Conservation (phyloP, 1,284 basidiomycete species). For the Heterobasidion annosum region DNA sequence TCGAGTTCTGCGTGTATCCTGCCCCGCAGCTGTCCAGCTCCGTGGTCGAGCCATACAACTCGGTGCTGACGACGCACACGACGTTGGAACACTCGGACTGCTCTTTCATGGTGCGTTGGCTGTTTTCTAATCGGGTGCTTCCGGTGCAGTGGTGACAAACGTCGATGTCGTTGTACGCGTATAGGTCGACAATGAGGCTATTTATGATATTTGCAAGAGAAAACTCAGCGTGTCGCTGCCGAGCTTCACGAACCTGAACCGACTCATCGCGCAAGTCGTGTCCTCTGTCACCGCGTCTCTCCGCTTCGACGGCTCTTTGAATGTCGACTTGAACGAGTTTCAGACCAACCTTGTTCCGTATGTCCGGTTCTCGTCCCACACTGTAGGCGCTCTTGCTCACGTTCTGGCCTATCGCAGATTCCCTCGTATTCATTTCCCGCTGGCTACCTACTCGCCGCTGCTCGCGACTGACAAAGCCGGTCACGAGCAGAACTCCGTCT, state of each 20-base stretch:
- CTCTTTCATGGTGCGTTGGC: constrained; percentile 78
- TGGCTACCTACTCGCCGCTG: constrained; percentile 94
- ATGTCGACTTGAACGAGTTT: constrained; percentile 98
- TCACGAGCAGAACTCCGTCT: constrained; percentile 97
- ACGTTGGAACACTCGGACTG: constrained; percentile 99
- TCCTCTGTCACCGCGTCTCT: constrained; percentile 98
- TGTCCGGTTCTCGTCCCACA: constrained; percentile 21
- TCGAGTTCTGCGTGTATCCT: constrained; percentile 98
- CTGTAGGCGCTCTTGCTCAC: neutral
- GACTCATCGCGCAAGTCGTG: constrained; percentile 96
- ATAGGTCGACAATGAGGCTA: constrained; percentile 93
- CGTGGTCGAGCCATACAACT: constrained; percentile 99
- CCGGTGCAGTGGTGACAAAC: too few species aligned
- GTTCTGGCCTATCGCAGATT: constrained; percentile 40
- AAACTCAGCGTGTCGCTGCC: constrained; percentile 85
- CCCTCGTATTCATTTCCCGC: constrained; percentile 97
- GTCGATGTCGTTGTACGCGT: neutral
- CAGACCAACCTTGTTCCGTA: constrained; percentile 96
- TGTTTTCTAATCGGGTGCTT: neutral
- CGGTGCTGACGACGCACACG: constrained; percentile 96
- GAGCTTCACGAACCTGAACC: constrained; percentile 92
- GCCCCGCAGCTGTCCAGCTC: constrained; percentile 92
- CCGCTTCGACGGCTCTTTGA: constrained; percentile 95
- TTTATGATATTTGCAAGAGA: constrained; percentile 99
- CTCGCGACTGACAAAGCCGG: constrained; percentile 82